Evolutionary conservation across 169 alveolate genomes (phyloP).

Genomic region (Plasmodium knowlesi): DNA sequence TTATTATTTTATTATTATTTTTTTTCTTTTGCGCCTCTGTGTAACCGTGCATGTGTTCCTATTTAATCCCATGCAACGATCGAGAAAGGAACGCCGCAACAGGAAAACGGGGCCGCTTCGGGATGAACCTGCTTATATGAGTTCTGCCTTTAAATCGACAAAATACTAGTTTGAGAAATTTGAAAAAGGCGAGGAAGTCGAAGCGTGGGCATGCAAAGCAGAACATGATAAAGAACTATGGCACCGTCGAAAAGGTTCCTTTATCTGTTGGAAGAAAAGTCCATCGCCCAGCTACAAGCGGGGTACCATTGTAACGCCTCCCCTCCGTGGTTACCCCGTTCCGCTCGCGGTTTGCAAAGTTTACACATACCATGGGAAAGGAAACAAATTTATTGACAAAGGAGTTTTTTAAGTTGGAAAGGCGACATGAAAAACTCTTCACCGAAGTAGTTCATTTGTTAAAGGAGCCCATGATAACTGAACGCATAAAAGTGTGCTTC

Average conservation of each 20-base stretch:
- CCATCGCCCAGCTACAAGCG: background rate
- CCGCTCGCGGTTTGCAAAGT: background rate
- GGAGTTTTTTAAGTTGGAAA: background rate
- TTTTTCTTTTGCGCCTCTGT: background rate
- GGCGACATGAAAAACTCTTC: background rate
- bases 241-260: background rate
- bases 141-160: background rate
- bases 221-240: background rate
- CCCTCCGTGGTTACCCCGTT: background rate
- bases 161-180: background rate
- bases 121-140: background rate
- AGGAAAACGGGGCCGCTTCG: background rate
- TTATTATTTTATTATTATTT: background rate
- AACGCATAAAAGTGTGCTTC: background rate
- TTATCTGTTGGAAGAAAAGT: background rate
- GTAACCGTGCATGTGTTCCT: background rate
- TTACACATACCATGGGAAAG: background rate
- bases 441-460: background rate
- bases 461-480: background rate
- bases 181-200: background rate
- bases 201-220: background rate
- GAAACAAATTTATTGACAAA: background rate
- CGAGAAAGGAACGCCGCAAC: background rate
- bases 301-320: background rate
- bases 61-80: background rate